Evolutionary conservation across 768 basidiomycete genomes (phyloP).

Genomic region (Paxillus rubicundulus): DNA sequence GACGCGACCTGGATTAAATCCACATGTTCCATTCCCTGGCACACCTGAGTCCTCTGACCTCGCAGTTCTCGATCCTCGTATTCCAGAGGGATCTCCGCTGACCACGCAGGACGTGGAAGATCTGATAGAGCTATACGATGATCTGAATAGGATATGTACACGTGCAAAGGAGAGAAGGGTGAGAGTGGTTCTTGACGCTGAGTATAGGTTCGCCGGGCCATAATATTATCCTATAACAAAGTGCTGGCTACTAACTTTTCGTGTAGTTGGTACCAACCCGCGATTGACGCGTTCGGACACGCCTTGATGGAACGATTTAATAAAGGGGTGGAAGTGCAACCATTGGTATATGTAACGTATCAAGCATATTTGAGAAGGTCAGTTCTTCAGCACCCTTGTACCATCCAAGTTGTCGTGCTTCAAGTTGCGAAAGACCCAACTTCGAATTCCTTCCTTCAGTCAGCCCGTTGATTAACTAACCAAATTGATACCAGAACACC

Average conservation of each 20-base stretch:
- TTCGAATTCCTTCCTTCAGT: too few relatives aligned
- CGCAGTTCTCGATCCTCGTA: constrained; percentile 39
- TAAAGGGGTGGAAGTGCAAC: constrained; percentile 47
- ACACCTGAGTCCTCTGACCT: constrained; percentile 60
- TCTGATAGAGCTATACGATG: constrained; percentile 58
- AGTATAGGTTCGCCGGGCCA: constrained; percentile 52
- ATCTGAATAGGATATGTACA: constrained; percentile 62
- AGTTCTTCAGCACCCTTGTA: constrained; percentile 4
- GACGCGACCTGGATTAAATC: constrained; percentile 34
- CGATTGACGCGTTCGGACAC: constrained; percentile 76
- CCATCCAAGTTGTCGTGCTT: too few relatives aligned
- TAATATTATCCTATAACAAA: neutral
- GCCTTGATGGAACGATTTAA: constrained; percentile 81
- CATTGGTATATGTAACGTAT: constrained; percentile 81
- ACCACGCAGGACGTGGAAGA: constrained; percentile 55
- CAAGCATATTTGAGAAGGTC: constrained; percentile 85
- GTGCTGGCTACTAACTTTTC: constrained; percentile 3
- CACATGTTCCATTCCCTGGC: constrained; percentile 64
- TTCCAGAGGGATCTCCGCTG: constrained; percentile 32
- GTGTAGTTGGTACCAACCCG: constrained; percentile 64
- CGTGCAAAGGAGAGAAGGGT: constrained; percentile 62
- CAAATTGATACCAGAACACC: constrained; percentile 49
- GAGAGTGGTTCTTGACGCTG: constrained; percentile 79
- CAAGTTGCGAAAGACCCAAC: too few relatives aligned
- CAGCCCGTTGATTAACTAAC: neutral